Conservation (phyloP, 179 eudicot species). For the Camellia oleifera region DNA sequence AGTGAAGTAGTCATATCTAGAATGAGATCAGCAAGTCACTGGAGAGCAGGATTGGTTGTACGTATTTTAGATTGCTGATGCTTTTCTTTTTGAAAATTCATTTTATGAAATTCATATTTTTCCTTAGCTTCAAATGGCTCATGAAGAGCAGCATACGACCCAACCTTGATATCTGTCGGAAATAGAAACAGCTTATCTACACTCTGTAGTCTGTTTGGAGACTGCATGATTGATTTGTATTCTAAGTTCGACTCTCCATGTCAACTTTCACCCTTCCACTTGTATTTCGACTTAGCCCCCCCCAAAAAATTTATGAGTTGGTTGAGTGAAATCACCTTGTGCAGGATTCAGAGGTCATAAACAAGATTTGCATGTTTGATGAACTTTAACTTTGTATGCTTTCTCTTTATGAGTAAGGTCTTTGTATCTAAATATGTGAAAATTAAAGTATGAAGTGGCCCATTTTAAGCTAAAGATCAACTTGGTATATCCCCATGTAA, state of each 20-base stretch:
- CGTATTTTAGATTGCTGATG: constrained; percentile 34
- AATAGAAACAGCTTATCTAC: not conserved
- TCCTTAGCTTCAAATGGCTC: constrained; percentile 5
- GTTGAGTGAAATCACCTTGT: not conserved
- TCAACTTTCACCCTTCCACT: not conserved
- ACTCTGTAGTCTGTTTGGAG: not conserved
- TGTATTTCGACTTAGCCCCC: not conserved
- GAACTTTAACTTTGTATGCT: not conserved
- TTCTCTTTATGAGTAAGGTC: not conserved
- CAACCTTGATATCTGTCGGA: not conserved
- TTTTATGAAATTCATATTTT: not conserved
- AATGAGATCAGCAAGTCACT: constrained; percentile 53
- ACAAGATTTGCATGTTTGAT: not conserved
- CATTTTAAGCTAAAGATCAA: not conserved
- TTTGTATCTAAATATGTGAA: too few relatives aligned
- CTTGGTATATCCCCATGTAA: not conserved
- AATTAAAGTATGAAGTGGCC: too few relatives aligned
- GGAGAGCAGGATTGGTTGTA: constrained; percentile 95
- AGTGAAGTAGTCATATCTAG: constrained; percentile 42
- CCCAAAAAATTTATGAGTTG: not conserved
- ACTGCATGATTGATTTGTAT: not conserved
- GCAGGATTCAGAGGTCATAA: not conserved
- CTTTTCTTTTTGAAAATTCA: constrained; percentile 9
- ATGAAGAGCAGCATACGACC: not conserved
- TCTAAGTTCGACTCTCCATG: not conserved